Evolutionary conservation across 306 rosid genomes (phyloP).

Genomic region (Argentina anserina): DNA sequence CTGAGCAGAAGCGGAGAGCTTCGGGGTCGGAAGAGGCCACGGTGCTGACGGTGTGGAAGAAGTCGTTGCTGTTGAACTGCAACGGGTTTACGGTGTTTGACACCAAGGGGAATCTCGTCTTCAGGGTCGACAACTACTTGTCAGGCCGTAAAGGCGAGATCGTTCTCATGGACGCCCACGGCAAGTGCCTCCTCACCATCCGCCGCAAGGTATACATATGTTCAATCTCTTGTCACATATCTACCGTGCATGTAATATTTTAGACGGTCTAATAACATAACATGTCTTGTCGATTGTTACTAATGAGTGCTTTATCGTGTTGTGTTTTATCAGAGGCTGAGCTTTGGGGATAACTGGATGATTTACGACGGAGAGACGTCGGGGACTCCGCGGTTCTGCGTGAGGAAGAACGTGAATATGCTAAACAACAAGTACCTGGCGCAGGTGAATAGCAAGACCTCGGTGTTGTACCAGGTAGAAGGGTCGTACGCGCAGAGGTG

Average conservation of each 20-base stretch:
- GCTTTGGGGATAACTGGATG: slow-evolving; percentile 61
- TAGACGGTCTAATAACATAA: not conserved
- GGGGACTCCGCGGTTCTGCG: slow-evolving; percentile 38
- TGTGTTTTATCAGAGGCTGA: slow-evolving; percentile 41
- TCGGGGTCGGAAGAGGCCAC: slow-evolving; percentile 15
- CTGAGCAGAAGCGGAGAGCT: not conserved
- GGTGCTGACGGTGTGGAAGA: slow-evolving; percentile 71
- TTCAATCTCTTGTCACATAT: not conserved
- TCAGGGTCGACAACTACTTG: slow-evolving; percentile 61
- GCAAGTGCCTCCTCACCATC: slow-evolving; percentile 66
- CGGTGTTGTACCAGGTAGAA: slow-evolving; percentile 42
- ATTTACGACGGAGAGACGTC: slow-evolving; percentile 57
- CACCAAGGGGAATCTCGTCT: slow-evolving; percentile 48
- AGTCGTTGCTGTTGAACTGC: slow-evolving; percentile 63
- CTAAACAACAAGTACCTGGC: slow-evolving; percentile 49
- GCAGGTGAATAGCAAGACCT: slow-evolving; percentile 28
- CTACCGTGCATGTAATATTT: not conserved
- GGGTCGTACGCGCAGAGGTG: slow-evolving; percentile 61
- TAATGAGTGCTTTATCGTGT: not conserved
- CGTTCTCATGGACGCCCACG: slow-evolving; percentile 78
- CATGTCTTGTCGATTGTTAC: not conserved
- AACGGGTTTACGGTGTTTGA: slow-evolving; percentile 77
- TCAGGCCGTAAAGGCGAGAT: slow-evolving; percentile 45
- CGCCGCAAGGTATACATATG: slow-evolving; percentile 47
- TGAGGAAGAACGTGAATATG: slow-evolving; percentile 38